Conservation (phyloP, 768 basidiomycete species). For the Cantharellus anzutake region DNA sequence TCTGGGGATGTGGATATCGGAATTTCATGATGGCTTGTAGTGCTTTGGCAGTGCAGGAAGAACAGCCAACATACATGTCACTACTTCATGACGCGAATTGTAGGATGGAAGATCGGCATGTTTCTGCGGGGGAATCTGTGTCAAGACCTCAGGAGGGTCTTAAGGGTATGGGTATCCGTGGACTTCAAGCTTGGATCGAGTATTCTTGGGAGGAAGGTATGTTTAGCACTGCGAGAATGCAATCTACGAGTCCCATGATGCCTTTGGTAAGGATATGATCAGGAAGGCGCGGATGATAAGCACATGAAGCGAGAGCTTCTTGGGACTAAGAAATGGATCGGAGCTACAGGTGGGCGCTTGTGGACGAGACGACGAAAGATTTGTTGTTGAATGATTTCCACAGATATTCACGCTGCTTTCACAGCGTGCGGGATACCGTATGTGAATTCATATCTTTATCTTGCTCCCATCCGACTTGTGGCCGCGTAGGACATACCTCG, state of each 20-base stretch:
- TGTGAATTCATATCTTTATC: conserved; percentile 14
- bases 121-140: background rate
- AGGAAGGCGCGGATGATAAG: conserved; percentile 31
- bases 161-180: conserved; percentile 43
- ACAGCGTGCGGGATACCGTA: conserved; percentile 67
- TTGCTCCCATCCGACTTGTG: background rate
- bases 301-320: conserved; percentile 34
- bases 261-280: conserved; percentile 40
- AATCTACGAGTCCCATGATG: background rate
- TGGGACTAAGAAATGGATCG: conserved; percentile 57
- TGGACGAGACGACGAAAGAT: background rate
- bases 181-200: conserved; percentile 65
- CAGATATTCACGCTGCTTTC: conserved; percentile 67
- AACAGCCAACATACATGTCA: conserved; percentile 41
- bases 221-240: background rate
- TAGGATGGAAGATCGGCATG: background rate
- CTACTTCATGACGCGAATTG: conserved; percentile 32
- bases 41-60: conserved; percentile 44
- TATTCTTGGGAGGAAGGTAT: conserved; percentile 57
- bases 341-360: conserved; percentile 41
- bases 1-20: conserved; percentile 75
- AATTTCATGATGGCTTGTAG: conserved; percentile 69
- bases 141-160: background rate
- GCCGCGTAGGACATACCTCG: background rate
- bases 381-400: background rate